phyloP scores from a whole-genome alignment of 1,139 yeast genomes.

The Sugiyamaella neomexicana region DNA sequence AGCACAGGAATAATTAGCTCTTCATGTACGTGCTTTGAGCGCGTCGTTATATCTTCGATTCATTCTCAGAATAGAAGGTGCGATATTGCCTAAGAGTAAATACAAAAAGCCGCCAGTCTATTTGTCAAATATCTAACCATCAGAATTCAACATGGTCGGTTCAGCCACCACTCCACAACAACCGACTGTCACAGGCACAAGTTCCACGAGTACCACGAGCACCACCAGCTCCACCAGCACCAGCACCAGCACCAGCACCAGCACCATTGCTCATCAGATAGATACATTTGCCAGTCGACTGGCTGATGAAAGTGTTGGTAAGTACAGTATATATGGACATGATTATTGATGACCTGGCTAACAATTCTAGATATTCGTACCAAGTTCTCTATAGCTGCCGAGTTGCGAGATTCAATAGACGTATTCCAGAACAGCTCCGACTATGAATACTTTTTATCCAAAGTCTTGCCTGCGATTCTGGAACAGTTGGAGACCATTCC shows the following conservation, averaged over 20 bases:
- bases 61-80: too few species aligned
- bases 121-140: too few species aligned
- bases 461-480: conserved; percentile 38
- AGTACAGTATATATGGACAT: conserved; percentile 18
- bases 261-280: conserved; percentile 42
- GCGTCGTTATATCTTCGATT: background rate
- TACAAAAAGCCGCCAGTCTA: too few species aligned
- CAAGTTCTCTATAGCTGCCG: conserved; percentile 69
- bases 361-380: conserved; percentile 51
- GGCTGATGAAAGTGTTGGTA: conserved; percentile 46
- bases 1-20: background rate
- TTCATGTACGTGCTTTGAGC: background rate
- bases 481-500: conserved; percentile 64
- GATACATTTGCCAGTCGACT: conserved; percentile 63
- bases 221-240: background rate
- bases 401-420: conserved; percentile 82
- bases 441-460: conserved; percentile 51
- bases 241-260: background rate
- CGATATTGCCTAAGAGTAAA: too few species aligned
- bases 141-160: background rate
- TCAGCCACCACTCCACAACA: background rate
- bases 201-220: background rate
- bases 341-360: background rate
- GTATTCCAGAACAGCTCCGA: conserved; percentile 77
- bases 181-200: background rate